Evolutionary conservation across 208 protist species (phyloP).

Genomic region (Trypanosoma rangeli): DNA sequence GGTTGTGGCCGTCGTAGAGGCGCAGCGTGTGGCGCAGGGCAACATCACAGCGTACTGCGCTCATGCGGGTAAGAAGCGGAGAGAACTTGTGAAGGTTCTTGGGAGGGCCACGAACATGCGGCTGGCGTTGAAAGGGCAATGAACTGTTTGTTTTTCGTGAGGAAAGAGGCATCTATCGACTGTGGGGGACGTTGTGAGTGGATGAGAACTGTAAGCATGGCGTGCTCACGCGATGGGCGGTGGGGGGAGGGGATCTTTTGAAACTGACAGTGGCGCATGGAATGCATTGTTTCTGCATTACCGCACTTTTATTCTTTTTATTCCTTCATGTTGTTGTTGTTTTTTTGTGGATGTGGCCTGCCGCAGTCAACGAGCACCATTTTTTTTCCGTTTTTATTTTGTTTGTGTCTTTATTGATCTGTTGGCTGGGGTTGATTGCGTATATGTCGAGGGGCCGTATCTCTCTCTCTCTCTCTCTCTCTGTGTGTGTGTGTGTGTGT

Average conservation of each 20-base stretch:
- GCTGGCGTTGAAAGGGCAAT: not conserved
- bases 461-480: too few relatives aligned
- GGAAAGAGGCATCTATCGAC: not conserved
- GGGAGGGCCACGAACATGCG: conserved; percentile 1
- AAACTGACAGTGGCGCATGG: not conserved
- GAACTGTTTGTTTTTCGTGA: not conserved
- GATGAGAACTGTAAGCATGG: not conserved
- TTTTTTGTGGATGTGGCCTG: too few relatives aligned
- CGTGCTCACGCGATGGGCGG: not conserved
- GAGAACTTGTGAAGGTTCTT: conserved; percentile 6
- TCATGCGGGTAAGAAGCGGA: conserved; percentile 9
- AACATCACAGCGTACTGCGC: not conserved
- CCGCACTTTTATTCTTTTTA: too few relatives aligned
- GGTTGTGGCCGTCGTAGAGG: not conserved
- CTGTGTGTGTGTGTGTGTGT: too few relatives aligned
- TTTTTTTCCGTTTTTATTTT: too few relatives aligned
- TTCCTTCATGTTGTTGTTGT: too few relatives aligned
- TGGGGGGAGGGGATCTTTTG: not conserved
- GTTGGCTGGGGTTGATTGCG: too few relatives aligned
- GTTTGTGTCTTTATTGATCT: too few relatives aligned
- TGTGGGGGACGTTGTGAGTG: not conserved
- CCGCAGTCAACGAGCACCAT: too few relatives aligned
- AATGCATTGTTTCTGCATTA: not conserved
- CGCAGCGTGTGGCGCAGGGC: not conserved
- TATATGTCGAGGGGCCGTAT: too few relatives aligned